Evolutionary conservation across 768 basidiomycete species (phyloP), one percentile per base, ranked within the genome.

Genomic region (Mycena haematopus): DNA sequence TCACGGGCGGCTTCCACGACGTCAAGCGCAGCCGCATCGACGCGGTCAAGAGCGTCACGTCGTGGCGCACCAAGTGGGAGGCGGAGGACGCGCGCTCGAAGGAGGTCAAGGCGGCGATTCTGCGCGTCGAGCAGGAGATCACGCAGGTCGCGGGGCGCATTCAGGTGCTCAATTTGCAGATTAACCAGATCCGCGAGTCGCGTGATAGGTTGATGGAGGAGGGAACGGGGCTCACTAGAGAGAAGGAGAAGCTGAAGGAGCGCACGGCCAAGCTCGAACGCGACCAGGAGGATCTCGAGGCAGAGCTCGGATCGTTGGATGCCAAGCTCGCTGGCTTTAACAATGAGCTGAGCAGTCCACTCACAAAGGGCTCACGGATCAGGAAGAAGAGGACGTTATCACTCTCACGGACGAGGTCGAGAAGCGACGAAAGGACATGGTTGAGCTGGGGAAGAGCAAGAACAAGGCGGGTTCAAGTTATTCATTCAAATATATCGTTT

Each of bases 1-100:
- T 99, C 51, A 99, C 96, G 0, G 97, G 97, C 58, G 97, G 97
- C 0, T 99, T 92, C 76, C 92, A 98, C 74, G 97, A 99, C 73
- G 82, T 95, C 25, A 87, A 93, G 13, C 83, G 93, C 49, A 96
- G 94, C 10, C 86, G 97, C 15, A 88, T 99, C 56, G 96, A 98
- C 69, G 91, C 86, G 0, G 90, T 96, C 74, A 89, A 88, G 69
- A 82, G 78, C 52, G 87, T 96, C 45, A 85, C 86, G 63, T 82
- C 79, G 2, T 96, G 95, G 93, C 83, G 88, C 36, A 74, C 78
- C 0, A 92, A 90, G 69, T 88, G 83, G 65, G 88, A 91, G 25
- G 77, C 82, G 0, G 91, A 93, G 64, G 80, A 84, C 1, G 79
- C 77, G 42, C 82, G 86, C 25, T 83, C 89, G 49, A 80, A 82